Percentiles rank a stretch among this genome's conserved stretches.
Conservation (phyloP, 441 rosid species). For the Brassica hybrid region DNA sequence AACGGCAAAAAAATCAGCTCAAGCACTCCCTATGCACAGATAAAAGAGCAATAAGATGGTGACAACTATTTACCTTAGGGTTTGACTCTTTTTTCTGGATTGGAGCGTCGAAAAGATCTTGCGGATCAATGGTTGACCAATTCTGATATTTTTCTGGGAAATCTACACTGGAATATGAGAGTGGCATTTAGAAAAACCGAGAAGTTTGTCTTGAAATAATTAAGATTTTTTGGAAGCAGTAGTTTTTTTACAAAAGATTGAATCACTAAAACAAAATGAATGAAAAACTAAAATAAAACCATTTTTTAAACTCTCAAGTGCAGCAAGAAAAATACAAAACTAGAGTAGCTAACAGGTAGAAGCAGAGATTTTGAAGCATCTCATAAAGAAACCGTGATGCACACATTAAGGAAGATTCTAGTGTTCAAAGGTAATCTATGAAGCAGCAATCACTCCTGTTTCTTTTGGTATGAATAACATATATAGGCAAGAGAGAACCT, state of each 20-base stretch:
- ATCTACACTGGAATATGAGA: conserved; percentile 80
- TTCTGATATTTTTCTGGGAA: conserved; percentile 86
- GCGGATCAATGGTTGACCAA: conserved; percentile 69
- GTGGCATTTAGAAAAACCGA: conserved; percentile 21
- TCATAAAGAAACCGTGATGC: neutral
- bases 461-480: neutral
- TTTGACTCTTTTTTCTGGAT: conserved; percentile 70
- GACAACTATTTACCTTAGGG: conserved; percentile 66
- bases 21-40: conserved; percentile 10
- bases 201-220: too few relatives aligned
- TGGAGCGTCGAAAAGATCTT: conserved; percentile 85
- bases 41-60: neutral
- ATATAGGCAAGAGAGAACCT: conserved; percentile 54
- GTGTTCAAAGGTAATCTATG: conserved; percentile 8
- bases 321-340: conserved; percentile 2
- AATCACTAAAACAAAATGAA: too few relatives aligned
- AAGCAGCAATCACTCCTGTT: neutral
- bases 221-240: neutral
- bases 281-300: neutral
- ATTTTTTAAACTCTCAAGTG: neutral
- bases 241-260: neutral
- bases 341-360: neutral
- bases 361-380: neutral
- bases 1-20: conserved; percentile 3
- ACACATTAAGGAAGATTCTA: neutral